phyloP scores from a whole-genome alignment of 257 asterid genomes.

The Craterostigma plantagineum region DNA sequence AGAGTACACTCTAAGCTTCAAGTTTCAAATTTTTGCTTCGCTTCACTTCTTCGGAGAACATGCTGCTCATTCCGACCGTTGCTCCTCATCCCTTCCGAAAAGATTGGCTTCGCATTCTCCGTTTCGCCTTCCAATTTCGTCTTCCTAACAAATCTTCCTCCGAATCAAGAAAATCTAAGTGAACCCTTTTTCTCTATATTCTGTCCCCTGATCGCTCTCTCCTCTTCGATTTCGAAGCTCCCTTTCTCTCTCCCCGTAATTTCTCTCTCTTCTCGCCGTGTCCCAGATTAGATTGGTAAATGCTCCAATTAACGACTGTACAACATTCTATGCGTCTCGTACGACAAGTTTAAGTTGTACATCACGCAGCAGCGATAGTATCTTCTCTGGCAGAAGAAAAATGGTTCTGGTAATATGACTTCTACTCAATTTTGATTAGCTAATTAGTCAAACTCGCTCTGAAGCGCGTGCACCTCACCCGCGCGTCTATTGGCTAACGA shows the following conservation, averaged over 20 bases:
- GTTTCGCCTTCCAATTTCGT: slow-evolving; percentile 3
- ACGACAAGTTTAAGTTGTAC: slow-evolving; percentile 5
- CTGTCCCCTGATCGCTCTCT: no score
- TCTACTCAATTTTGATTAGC: slow-evolving; percentile 2
- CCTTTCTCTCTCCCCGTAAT: no score
- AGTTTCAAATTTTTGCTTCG: slow-evolving; percentile 9
- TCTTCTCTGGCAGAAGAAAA: slow-evolving; percentile 10
- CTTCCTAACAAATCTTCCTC: no score
- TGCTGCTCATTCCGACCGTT: slow-evolving; percentile 29
- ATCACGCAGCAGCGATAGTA: slow-evolving; percentile 3
- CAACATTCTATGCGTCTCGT: no score
- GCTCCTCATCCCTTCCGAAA: slow-evolving; percentile 21
- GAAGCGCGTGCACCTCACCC: no score
- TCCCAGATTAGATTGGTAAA: neutral
- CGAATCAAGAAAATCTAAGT: no score
- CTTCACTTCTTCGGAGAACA: slow-evolving; percentile 36
- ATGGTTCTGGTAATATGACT: slow-evolving; percentile 15
- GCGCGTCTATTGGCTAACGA: no score
- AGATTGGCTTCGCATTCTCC: slow-evolving; percentile 30
- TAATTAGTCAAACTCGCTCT: no score
- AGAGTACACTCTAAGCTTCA: slow-evolving; percentile 11
- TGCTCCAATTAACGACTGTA: no score
- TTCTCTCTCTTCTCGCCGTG: slow-evolving; percentile 7
- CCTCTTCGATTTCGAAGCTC: no score
- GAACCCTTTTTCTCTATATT: no score